These are phyloP conservation scores for Melianthus villosus DNA, from an alignment of 441 rosid species.

Conservation along the genomic window DNA sequence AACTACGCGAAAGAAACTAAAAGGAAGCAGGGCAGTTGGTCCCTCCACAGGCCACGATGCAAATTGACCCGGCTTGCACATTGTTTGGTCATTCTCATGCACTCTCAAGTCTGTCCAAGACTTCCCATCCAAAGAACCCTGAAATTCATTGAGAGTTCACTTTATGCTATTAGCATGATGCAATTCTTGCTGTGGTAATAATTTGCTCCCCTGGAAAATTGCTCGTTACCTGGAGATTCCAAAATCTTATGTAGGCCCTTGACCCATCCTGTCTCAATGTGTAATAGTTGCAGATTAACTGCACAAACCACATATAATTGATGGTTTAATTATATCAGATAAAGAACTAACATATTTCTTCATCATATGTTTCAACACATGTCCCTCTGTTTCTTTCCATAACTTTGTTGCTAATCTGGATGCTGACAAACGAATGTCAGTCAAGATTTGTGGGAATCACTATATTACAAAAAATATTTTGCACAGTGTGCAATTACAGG, in stretches of 20 bases:
- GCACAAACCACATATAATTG: slow-evolving; percentile 15
- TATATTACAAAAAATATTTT: too few relatives aligned
- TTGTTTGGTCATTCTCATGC: slow-evolving; percentile 64
- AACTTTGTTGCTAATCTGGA: too few relatives aligned
- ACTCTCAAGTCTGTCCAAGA: slow-evolving; percentile 57
- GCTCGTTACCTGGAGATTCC: slow-evolving; percentile 70
- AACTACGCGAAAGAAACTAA: slow-evolving; percentile 59
- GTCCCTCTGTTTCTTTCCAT: too few relatives aligned
- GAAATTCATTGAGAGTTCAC: slow-evolving; percentile 8
- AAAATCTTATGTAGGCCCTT: slow-evolving; percentile 48
- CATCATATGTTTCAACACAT: neutral
- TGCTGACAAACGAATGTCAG: too few relatives aligned
- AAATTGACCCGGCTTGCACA: slow-evolving; percentile 74
- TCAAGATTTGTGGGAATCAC: too few relatives aligned
- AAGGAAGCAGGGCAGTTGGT: slow-evolving; percentile 59
- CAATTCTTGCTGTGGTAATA: neutral
- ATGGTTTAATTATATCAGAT: neutral
- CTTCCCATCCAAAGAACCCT: slow-evolving; percentile 73
- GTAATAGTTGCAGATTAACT: slow-evolving; percentile 93
- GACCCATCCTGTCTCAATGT: slow-evolving; percentile 90
- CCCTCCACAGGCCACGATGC: slow-evolving; percentile 72
- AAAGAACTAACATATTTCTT: neutral
- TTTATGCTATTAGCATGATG: neutral
- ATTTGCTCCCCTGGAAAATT: neutral
- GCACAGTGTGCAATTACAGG: too few relatives aligned